phyloP scores from a whole-genome alignment of 257 asterid genomes.

The Forsythia suspensa region DNA sequence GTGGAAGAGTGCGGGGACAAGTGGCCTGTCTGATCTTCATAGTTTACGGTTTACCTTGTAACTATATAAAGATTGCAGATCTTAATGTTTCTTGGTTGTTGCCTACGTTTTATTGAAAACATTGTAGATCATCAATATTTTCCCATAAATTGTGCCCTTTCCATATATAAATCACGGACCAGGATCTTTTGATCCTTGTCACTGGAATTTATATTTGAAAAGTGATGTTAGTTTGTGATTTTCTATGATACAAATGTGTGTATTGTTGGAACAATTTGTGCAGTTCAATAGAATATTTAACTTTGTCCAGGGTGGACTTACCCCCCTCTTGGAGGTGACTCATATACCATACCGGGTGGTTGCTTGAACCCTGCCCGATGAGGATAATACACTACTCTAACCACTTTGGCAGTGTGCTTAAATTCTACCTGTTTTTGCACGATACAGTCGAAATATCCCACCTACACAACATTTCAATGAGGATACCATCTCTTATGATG shows the following conservation, averaged over 20 bases:
- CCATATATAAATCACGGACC: neutral
- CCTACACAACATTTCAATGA: neutral
- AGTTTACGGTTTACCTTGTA: neutral
- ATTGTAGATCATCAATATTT: neutral
- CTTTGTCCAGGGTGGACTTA: neutral
- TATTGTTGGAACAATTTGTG: neutral
- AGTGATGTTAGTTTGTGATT: neutral
- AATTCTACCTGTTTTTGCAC: neutral
- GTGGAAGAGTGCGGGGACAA: neutral
- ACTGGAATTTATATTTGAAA: no score
- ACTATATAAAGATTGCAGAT: neutral
- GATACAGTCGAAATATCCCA: neutral
- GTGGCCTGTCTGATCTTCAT: neutral
- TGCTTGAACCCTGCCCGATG: neutral
- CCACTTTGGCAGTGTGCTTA: neutral
- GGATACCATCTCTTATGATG: no score
- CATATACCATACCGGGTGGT: neutral
- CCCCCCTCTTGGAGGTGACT: neutral
- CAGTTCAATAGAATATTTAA: neutral
- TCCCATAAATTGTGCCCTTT: neutral
- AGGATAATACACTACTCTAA: neutral
- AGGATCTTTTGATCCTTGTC: neutral
- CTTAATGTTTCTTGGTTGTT: neutral
- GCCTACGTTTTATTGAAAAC: neutral
- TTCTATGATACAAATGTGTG: neutral